A percentile compares a stretch with the other conserved stretches of the same genome.
phyloP scores from a whole-genome alignment of 2,329 filamentous ascomycete genomes.

The Pestalotiopsis sp. region DNA sequence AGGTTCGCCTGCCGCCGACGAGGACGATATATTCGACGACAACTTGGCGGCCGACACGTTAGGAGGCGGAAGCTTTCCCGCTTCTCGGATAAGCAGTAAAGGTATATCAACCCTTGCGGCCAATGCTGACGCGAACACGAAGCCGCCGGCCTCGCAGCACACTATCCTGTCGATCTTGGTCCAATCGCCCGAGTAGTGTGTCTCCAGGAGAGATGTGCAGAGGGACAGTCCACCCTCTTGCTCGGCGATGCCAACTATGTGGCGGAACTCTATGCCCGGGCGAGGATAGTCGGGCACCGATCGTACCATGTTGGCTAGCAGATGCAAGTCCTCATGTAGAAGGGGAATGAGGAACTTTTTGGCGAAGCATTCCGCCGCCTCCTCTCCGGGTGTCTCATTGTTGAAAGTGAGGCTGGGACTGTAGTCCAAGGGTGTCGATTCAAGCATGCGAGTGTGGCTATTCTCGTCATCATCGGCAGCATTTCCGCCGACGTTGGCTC shows the following conservation, averaged over 20 bases:
- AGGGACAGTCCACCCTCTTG: slow-evolving; percentile 51
- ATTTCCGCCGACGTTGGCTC: slow-evolving; percentile 19
- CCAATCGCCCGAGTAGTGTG: slow-evolving; percentile 51
- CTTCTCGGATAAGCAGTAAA: slow-evolving; percentile 54
- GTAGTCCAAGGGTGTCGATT: slow-evolving; percentile 30
- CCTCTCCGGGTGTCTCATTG: slow-evolving; percentile 48
- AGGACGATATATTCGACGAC: slow-evolving; percentile 55
- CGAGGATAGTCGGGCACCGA: slow-evolving; percentile 51
- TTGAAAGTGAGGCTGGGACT: slow-evolving; percentile 50
- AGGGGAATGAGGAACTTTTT: slow-evolving; percentile 44
- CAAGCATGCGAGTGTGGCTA: slow-evolving; percentile 22
- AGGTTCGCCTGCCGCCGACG: slow-evolving; percentile 26
- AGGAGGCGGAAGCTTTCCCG: slow-evolving; percentile 62
- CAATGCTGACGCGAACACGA: slow-evolving; percentile 56
- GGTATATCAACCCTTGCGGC: slow-evolving; percentile 42
- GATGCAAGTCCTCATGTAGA: slow-evolving; percentile 46
- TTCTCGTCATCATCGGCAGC: slow-evolving; percentile 16
- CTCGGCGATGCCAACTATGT: slow-evolving; percentile 59
- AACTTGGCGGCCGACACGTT: slow-evolving; percentile 49
- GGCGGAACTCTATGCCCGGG: slow-evolving; percentile 54
- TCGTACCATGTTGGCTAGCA: slow-evolving; percentile 53
- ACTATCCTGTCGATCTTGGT: slow-evolving; percentile 44
- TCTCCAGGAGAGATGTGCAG: slow-evolving; percentile 52
- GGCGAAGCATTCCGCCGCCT: slow-evolving; percentile 43
- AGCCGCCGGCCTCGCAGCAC: slow-evolving; percentile 61